Percentiles rank a stretch among this genome's conserved stretches.
Evolutionary conservation across 2,329 filamentous ascomycete species (phyloP).

Genomic region (Hymenoscyphus infarciens): DNA sequence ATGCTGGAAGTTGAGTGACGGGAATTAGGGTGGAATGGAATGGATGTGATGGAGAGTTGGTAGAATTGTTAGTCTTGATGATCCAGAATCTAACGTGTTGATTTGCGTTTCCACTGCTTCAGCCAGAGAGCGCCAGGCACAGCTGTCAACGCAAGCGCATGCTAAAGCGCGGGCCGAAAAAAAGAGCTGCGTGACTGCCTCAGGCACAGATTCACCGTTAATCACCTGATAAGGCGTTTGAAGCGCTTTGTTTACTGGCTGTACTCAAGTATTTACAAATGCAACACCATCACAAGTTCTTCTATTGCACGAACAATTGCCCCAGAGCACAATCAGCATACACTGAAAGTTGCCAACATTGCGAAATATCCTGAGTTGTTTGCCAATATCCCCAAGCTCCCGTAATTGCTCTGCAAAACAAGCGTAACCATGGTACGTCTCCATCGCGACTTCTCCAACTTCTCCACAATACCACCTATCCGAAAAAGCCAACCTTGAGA

Average conservation of each 20-base stretch:
- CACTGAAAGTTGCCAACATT: background rate
- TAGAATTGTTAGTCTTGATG: background rate
- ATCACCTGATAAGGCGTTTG: background rate
- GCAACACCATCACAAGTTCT: too few species aligned
- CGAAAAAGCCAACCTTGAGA: background rate
- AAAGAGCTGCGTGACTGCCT: background rate
- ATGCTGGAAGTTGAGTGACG: background rate
- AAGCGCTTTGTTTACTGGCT: background rate
- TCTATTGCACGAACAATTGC: background rate
- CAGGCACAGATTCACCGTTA: background rate
- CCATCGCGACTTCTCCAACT: slow-evolving; percentile 22
- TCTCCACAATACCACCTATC: slow-evolving; percentile 14
- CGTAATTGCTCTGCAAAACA: background rate
- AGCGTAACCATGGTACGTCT: slow-evolving; percentile 16
- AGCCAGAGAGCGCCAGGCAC: background rate
- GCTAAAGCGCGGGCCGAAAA: background rate
- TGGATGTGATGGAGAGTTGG: background rate
- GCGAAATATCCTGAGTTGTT: background rate
- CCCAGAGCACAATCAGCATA: background rate
- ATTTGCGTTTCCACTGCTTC: background rate
- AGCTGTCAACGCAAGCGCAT: slow-evolving; percentile 1
- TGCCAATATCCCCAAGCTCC: background rate
- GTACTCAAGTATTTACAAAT: too few species aligned
- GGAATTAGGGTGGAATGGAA: background rate
- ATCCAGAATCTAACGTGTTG: background rate